These are phyloP conservation scores for Neonothopanus nambi DNA, from an alignment of 1,284 basidiomycete species.

Conservation along the genomic window DNA sequence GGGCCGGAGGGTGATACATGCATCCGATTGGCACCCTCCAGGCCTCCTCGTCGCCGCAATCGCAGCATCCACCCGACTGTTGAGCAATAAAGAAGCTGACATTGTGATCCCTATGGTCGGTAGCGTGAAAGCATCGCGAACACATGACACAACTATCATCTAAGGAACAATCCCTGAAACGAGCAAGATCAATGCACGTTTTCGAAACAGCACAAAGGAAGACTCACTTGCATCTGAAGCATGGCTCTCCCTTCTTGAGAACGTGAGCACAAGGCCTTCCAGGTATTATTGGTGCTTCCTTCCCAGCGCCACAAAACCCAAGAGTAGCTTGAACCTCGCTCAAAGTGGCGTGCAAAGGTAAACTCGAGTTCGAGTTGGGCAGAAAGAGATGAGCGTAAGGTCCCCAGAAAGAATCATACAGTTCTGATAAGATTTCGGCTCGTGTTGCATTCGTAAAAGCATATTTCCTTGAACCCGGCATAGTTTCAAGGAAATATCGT, in stretches of 20 bases:
- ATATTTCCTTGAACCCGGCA: conserved; percentile 76
- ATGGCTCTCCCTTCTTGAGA: conserved; percentile 83
- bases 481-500: conserved; percentile 72
- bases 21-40: conserved; percentile 75
- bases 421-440: conserved; percentile 73
- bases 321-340: conserved; percentile 65
- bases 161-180: conserved; percentile 78
- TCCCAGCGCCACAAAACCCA: conserved; percentile 54
- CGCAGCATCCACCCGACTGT: conserved; percentile 89
- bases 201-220: not conserved
- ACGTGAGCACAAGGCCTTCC: conserved; percentile 76
- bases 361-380: conserved; percentile 57
- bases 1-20: conserved; percentile 60
- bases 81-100: conserved; percentile 90
- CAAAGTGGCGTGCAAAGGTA: conserved; percentile 61
- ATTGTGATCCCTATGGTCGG: conserved; percentile 83
- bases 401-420: conserved; percentile 81
- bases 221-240: conserved; percentile 89
- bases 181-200: not conserved
- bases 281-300: conserved; percentile 56
- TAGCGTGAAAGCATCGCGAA: conserved; percentile 83
- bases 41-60: conserved; percentile 88
- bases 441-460: conserved; percentile 69
- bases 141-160: conserved; percentile 91
- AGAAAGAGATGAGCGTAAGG: conserved; percentile 68